Evolutionary conservation across 768 basidiomycete species (phyloP).

Genomic region (Mrakia blollopis): DNA sequence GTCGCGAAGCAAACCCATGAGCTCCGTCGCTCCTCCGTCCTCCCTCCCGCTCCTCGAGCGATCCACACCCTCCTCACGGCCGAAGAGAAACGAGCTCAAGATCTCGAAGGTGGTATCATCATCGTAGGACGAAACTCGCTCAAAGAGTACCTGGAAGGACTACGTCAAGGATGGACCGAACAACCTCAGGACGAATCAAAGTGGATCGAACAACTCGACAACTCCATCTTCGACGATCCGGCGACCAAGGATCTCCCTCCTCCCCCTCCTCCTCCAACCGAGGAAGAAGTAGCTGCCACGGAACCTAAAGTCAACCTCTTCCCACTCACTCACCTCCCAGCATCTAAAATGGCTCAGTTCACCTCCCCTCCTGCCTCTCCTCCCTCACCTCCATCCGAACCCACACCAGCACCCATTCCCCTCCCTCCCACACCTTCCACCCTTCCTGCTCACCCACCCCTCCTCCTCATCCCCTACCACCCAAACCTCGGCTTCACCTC

Average conservation of each 20-base stretch:
- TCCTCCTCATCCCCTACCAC: slow-evolving; percentile 29
- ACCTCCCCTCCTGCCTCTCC: slow-evolving; percentile 4
- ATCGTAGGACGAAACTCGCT: slow-evolving; percentile 82
- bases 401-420: not conserved
- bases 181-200: slow-evolving; percentile 59
- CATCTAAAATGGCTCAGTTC: not conserved
- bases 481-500: slow-evolving; percentile 31
- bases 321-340: slow-evolving; percentile 16
- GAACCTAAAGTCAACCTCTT: slow-evolving; percentile 21
- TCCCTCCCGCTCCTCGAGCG: slow-evolving; percentile 44
- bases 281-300: not conserved
- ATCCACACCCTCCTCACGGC: slow-evolving; percentile 48
- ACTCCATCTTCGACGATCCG: slow-evolving; percentile 73
- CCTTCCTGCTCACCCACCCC: slow-evolving; percentile 28
- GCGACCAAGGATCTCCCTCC: not conserved
- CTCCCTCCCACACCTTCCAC: slow-evolving; percentile 15
- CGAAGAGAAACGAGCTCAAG: slow-evolving; percentile 54
- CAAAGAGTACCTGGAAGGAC: slow-evolving; percentile 90
- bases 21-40: slow-evolving; percentile 49
- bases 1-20: slow-evolving; percentile 67
- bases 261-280: not conserved
- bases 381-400: not conserved
- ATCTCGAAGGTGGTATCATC: slow-evolving; percentile 75
- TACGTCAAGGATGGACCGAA: slow-evolving; percentile 78
- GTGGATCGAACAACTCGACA: slow-evolving; percentile 57